Evolutionary conservation across 495 filamentous ascomycete species (phyloP), one percentile per base, ranked within the genome.

Genomic region (Pyrenula aspistea): DNA sequence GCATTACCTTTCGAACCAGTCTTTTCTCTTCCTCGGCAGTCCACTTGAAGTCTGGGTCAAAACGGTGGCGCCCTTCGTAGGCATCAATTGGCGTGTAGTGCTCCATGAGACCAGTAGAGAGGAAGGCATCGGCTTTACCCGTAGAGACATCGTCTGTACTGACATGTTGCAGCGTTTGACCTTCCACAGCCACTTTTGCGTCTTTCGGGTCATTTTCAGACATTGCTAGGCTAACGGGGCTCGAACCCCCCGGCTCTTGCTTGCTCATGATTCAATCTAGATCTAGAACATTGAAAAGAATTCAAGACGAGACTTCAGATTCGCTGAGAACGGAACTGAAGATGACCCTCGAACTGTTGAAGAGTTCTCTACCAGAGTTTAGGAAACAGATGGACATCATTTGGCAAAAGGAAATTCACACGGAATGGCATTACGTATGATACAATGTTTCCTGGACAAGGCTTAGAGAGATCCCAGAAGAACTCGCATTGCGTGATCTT

Each of bases 31-130:
- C 87, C 12, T 74, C 65, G 62, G 80, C 78, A 0, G 77, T 78
- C 87, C 88, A 91, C 55, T 84, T 73, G 49, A 83, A 86, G 0
- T 80, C 70, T 0, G 88, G 84, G 57, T 91, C 86, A 69, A 83
- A 91, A 19, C 88, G 82, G 67, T 91, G 87, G n/a, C 69, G 64
- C 0, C 85, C 84, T 67, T 88, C 85, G 67, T 86, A 87, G 8
- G 66, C 66, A 1, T 77, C 72, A 47, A 83, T 81, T 2, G 85
- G 85, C 54, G 76, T 75, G 60, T 84, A 85, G 61, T 72, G 73
- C 22, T 65, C 55, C 0, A 69, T 60, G 3, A 72, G 56, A 20
- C 59, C 64, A 21, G n/a, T 24, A 10, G 50, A 21, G 50, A 52
- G 50, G 22, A 52, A 52, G 15, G 63, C 59, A 25, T 64, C 62